Evolutionary conservation across 345 rosid species (phyloP).

Genomic region (Brassica incana): DNA sequence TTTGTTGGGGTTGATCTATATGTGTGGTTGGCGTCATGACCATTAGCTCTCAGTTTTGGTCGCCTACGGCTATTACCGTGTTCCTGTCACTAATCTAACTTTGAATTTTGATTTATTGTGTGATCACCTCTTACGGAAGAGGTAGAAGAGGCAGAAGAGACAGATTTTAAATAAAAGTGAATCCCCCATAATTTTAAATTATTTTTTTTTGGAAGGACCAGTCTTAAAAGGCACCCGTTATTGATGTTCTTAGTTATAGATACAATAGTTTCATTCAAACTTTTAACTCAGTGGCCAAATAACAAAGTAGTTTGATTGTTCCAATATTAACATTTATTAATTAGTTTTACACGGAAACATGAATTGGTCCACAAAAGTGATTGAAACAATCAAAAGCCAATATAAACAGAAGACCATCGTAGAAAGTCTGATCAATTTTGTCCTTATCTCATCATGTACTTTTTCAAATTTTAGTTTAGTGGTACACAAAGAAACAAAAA

Average conservation of each 20-base stretch:
- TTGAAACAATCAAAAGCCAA: constrained; percentile 24
- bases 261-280: background rate
- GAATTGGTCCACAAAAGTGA: constrained; percentile 34
- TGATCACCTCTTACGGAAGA: background rate
- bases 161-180: too few species aligned
- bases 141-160: too few species aligned
- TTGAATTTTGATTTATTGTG: background rate
- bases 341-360: constrained; percentile 22
- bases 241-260: too few species aligned
- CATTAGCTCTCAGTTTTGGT: constrained; percentile 22
- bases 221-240: too few species aligned
- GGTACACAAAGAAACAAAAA: constrained; percentile 8
- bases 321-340: background rate
- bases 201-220: too few species aligned
- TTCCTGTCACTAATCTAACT: constrained; percentile 14
- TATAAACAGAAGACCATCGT: constrained; percentile 21
- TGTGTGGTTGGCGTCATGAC: constrained; percentile 13
- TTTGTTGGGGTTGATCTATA: constrained; percentile 29
- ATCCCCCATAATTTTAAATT: too few species aligned
- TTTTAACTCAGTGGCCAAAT: background rate
- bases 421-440: constrained; percentile 31
- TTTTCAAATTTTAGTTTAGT: constrained; percentile 8
- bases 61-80: constrained; percentile 17
- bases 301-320: constrained; percentile 19
- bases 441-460: constrained; percentile 1